These are phyloP conservation scores for Metarhizium guizhouense DNA, from an alignment of 2,329 filamentous ascomycete species.

Conservation along the genomic window DNA sequence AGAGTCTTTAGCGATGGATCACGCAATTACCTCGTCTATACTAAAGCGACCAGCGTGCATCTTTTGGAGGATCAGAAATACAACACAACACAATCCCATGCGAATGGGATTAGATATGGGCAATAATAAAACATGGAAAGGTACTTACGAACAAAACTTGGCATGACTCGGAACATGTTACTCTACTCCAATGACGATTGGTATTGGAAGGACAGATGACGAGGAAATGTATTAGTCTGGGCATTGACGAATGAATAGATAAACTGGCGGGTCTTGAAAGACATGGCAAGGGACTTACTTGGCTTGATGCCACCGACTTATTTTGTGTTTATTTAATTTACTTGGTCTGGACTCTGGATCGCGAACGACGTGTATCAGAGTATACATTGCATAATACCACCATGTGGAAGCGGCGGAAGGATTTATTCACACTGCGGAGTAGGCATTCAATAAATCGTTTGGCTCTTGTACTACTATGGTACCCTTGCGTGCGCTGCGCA, in stretches of 20 bases:
- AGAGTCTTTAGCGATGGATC: conserved; percentile 17
- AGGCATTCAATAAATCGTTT: not conserved
- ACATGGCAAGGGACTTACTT: not conserved
- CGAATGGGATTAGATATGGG: not conserved
- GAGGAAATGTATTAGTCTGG: not conserved
- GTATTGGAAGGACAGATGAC: not conserved
- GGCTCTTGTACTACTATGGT: not conserved
- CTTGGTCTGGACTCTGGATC: not conserved
- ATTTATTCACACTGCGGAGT: not conserved
- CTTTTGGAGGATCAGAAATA: not conserved
- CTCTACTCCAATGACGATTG: not conserved
- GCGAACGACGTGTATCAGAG: not conserved
- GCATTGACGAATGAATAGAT: not conserved
- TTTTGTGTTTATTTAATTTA: not conserved
- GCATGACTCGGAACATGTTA: not conserved
- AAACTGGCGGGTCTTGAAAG: not conserved
- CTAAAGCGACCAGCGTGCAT: not conserved
- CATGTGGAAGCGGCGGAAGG: not conserved
- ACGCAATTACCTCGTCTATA: not conserved
- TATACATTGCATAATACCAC: not conserved
- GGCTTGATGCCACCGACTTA: not conserved
- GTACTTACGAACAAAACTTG: not conserved
- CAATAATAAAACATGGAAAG: not conserved
- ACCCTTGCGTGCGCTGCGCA: not conserved
- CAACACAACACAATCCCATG: not conserved